Conservation (phyloP, 2,329 filamentous ascomycete genomes). For the Thielaviopsis cerberus region DNA sequence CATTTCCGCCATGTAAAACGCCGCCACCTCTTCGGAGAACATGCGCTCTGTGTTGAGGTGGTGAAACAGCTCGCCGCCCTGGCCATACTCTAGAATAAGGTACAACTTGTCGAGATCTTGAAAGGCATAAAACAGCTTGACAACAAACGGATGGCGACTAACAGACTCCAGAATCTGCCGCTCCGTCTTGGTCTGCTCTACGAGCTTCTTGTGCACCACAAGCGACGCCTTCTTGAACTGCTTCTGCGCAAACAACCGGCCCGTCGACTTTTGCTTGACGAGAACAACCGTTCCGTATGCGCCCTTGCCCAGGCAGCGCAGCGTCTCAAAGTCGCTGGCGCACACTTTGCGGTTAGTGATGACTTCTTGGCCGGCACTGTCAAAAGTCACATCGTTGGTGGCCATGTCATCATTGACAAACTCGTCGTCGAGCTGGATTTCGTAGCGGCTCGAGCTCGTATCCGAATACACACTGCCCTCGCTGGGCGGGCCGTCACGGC, state of each 20-base stretch:
- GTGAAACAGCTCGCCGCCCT: slow-evolving; percentile 92
- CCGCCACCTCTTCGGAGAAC: slow-evolving; percentile 75
- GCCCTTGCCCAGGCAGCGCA: slow-evolving; percentile 87
- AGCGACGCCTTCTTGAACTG: slow-evolving; percentile 95
- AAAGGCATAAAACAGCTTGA: slow-evolving; percentile 95
- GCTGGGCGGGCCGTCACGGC: slow-evolving; percentile 36
- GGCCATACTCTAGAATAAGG: slow-evolving; percentile 89
- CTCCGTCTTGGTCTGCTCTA: slow-evolving; percentile 96
- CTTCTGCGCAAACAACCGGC: slow-evolving; percentile 88
- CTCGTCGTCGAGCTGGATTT: slow-evolving; percentile 67
- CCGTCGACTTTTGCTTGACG: slow-evolving; percentile 75
- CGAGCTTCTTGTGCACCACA: slow-evolving; percentile 82
- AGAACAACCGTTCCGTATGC: slow-evolving; percentile 89
- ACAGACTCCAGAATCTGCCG: slow-evolving; percentile 87
- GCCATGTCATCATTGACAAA: slow-evolving; percentile 33
- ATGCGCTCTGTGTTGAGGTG: slow-evolving; percentile 85
- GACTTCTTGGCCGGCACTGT: slow-evolving; percentile 13
- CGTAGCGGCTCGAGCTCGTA: slow-evolving; percentile 53
- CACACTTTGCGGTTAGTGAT: slow-evolving; percentile 59
- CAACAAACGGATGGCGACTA: slow-evolving; percentile 90
- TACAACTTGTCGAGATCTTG: slow-evolving; percentile 97
- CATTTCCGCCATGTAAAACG: slow-evolving; percentile 99
- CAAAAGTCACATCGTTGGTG: slow-evolving; percentile 21
- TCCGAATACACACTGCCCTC: slow-evolving; percentile 46
- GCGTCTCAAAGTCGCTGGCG: slow-evolving; percentile 70